Conservation (phyloP, 202 grass and related monocot species). For the Brachypodium distachyon region DNA sequence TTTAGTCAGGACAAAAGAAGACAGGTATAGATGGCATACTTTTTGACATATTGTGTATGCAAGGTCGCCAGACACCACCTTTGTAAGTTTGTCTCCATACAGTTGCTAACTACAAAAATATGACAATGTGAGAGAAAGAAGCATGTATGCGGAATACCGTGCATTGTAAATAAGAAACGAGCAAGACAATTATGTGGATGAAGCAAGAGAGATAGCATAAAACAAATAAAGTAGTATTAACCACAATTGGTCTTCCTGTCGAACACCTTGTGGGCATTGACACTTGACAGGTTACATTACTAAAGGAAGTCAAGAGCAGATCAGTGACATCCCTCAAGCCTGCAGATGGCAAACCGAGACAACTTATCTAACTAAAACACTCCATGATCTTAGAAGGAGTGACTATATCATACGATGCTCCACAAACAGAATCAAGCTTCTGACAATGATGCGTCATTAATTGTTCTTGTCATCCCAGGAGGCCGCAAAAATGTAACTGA, state of each 20-base stretch:
- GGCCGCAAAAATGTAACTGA: neutral
- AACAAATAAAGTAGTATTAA: neutral
- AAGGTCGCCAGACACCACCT: constrained; percentile 68
- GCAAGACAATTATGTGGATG: neutral
- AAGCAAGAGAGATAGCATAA: neutral
- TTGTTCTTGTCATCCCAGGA: neutral
- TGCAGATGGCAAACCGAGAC: neutral
- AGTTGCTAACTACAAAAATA: constrained; percentile 78
- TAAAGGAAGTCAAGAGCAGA: neutral
- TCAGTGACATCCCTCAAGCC: neutral
- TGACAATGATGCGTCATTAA: neutral
- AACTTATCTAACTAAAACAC: neutral
- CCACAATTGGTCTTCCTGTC: neutral
- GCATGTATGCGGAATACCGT: neutral
- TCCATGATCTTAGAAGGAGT: neutral
- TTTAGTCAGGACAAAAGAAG: neutral
- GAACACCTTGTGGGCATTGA: neutral
- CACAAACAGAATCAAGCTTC: neutral
- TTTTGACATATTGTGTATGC: constrained; percentile 46
- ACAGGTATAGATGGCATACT: constrained; percentile 35
- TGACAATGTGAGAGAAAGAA: constrained; percentile 19
- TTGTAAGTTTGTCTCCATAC: constrained; percentile 80
- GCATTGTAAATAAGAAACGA: neutral
- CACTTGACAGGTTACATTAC: neutral
- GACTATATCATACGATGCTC: neutral